These are phyloP conservation scores for Hylodesmum podocarpum DNA, from an alignment of 306 rosid genomes.

Conservation along the genomic window DNA sequence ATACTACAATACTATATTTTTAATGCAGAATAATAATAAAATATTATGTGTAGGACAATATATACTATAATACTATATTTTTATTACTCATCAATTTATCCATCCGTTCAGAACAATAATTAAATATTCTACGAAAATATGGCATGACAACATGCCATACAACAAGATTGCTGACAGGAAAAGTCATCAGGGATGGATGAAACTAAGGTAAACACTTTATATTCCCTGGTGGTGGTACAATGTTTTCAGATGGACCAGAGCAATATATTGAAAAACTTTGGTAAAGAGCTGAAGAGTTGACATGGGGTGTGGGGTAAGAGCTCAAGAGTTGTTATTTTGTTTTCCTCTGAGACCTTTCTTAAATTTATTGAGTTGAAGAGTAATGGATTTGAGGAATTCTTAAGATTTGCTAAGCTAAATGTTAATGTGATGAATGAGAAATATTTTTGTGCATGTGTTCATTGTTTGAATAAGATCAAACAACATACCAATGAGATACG, in stretches of 20 bases:
- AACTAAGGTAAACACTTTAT: constrained; percentile 73
- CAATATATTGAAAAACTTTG: constrained; percentile 88
- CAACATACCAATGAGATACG: too few species aligned
- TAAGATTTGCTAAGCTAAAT: too few species aligned
- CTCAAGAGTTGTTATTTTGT: constrained; percentile 15
- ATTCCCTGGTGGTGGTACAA: constrained; percentile 99
- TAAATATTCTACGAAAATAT: constrained; percentile 57
- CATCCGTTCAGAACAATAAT: constrained; percentile 26
- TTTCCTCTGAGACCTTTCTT: not conserved
- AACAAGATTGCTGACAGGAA: constrained; percentile 94
- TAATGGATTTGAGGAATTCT: too few species aligned
- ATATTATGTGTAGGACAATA: too few species aligned
- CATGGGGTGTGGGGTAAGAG: constrained; percentile 96
- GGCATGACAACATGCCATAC: constrained; percentile 95
- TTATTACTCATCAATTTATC: not conserved
- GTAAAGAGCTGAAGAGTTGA: constrained; percentile 92
- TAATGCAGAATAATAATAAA: too few species aligned
- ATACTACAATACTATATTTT: too few species aligned
- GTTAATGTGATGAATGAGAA: too few species aligned
- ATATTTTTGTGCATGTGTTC: too few species aligned
- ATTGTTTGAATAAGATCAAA: too few species aligned
- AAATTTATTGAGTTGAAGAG: constrained; percentile 4
- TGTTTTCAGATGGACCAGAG: constrained; percentile 97
- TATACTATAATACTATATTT: too few species aligned
- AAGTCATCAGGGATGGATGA: constrained; percentile 99